phyloP scores from a whole-genome alignment of 768 basidiomycete genomes.

The Podaxis pistillaris region DNA sequence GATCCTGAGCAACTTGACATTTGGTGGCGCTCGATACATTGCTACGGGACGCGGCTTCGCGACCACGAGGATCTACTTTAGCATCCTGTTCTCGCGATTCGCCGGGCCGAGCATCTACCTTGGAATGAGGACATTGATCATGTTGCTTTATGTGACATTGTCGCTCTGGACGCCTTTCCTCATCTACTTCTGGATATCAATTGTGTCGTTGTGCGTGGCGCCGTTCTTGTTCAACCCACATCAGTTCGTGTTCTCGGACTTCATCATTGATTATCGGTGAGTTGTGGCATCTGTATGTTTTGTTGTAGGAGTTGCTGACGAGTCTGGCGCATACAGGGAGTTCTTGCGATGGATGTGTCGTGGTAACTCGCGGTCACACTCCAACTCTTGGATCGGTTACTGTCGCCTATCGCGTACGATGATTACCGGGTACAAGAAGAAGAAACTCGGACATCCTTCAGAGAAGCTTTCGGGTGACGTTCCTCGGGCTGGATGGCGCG shows the following conservation, averaged over 20 bases:
- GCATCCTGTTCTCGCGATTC: slow-evolving; percentile 95
- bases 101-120: slow-evolving; percentile 98
- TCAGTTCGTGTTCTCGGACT: slow-evolving; percentile 96
- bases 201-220: slow-evolving; percentile 86
- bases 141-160: slow-evolving; percentile 92
- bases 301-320: slow-evolving; percentile 10
- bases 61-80: slow-evolving; percentile 92
- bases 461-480: slow-evolving; percentile 96
- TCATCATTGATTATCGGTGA: slow-evolving; percentile 91
- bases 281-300: slow-evolving; percentile 21
- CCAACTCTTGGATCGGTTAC: slow-evolving; percentile 99
- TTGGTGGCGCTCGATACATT: slow-evolving; percentile 97
- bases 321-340: slow-evolving; percentile 54
- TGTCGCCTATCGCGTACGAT: slow-evolving; percentile 96
- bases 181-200: slow-evolving; percentile 98
- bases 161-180: slow-evolving; percentile 89
- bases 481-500: slow-evolving; percentile 90
- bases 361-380: slow-evolving; percentile 95
- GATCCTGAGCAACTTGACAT: slow-evolving; percentile 94
- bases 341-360: slow-evolving; percentile 99
- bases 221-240: slow-evolving; percentile 99
- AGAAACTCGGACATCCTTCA: slow-evolving; percentile 93
- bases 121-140: slow-evolving; percentile 88
- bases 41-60: slow-evolving; percentile 99
- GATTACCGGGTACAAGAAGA: slow-evolving; percentile 99